Conservation (phyloP, 2,329 filamentous ascomycete genomes). For the Parasarocladium wereldwijsianum region DNA sequence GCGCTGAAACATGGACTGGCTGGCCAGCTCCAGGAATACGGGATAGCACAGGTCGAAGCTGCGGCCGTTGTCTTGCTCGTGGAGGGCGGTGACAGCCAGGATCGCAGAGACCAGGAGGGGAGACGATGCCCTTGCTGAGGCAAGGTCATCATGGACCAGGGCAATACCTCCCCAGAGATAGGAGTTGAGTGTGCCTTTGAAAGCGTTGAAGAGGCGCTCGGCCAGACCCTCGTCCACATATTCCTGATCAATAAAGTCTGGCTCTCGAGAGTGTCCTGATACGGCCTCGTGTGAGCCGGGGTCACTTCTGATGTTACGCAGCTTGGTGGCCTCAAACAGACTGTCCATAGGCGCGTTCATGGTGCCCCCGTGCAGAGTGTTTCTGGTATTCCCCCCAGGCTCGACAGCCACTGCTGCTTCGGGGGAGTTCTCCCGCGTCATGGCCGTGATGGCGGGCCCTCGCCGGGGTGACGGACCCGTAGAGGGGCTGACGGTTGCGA, state of each 20-base stretch:
- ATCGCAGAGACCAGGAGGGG: slow-evolving; percentile 16
- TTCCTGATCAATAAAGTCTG: slow-evolving; percentile 16
- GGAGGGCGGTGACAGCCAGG: slow-evolving; percentile 17
- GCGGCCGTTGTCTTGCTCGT: slow-evolving; percentile 19
- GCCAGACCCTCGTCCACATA: slow-evolving; percentile 13
- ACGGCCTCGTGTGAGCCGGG: slow-evolving; percentile 9
- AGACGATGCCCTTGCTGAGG: slow-evolving; percentile 14
- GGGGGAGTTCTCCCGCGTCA: slow-evolving; percentile 18
- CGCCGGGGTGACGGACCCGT: not conserved
- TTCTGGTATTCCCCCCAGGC: no score
- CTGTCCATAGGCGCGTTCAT: slow-evolving; percentile 18
- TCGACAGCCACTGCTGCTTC: no score
- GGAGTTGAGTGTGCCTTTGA: slow-evolving; percentile 15
- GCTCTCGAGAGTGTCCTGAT: slow-evolving; percentile 5
- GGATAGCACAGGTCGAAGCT: slow-evolving; percentile 41
- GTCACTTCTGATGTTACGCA: slow-evolving; percentile 18
- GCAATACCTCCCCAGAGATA: slow-evolving; percentile 19
- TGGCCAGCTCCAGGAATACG: slow-evolving; percentile 42
- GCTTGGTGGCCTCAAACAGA: slow-evolving; percentile 17
- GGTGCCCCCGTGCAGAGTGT: slow-evolving; percentile 8
- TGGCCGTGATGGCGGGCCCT: slow-evolving; percentile 12
- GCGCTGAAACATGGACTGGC: slow-evolving; percentile 39
- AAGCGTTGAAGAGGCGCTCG: slow-evolving; percentile 14
- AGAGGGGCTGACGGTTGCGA: not conserved
- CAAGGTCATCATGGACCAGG: slow-evolving; percentile 14